Evolutionary conservation across 495 filamentous ascomycete species (phyloP).

Genomic region (Mycothermus thermophilus): DNA sequence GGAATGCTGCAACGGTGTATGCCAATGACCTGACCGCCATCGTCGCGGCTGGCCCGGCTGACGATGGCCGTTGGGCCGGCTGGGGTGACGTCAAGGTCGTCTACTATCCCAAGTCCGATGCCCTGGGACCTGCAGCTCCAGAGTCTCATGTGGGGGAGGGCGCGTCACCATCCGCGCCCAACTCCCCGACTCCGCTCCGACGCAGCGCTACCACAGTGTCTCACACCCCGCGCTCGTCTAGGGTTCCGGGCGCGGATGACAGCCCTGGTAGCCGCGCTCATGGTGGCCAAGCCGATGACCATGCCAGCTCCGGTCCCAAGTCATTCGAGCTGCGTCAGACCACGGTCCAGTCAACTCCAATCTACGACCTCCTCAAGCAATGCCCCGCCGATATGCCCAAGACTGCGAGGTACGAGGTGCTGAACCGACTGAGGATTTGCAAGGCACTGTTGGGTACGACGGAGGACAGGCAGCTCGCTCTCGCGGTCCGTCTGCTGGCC

Average conservation of each 20-base stretch:
- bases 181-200: conserved; percentile 34
- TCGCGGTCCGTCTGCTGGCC: conserved; percentile 71
- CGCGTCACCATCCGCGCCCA: conserved; percentile 14
- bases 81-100: conserved; percentile 37
- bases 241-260: conserved; percentile 24
- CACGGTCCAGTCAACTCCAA: conserved; percentile 43
- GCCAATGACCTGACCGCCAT: conserved; percentile 67
- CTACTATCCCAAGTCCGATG: conserved; percentile 29
- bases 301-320: conserved; percentile 35
- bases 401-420: conserved; percentile 65
- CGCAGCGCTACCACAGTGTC: conserved; percentile 29
- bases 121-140: conserved; percentile 2
- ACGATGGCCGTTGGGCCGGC: conserved; percentile 31
- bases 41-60: conserved; percentile 33
- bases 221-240: conserved; percentile 24
- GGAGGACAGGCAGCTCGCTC: conserved; percentile 56
- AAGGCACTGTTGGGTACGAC: conserved; percentile 54
- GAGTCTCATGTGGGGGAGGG: conserved; percentile 4
- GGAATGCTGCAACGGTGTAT: conserved; percentile 41
- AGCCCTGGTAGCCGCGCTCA: conserved; percentile 22
- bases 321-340: conserved; percentile 57
- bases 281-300: conserved; percentile 37
- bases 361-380: conserved; percentile 53
- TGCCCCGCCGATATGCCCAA: conserved; percentile 54
- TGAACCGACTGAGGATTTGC: conserved; percentile 72